Evolutionary conservation across 768 basidiomycete species (phyloP), one percentile per base, ranked within the genome.

Genomic region (Scleroderma bovista): DNA sequence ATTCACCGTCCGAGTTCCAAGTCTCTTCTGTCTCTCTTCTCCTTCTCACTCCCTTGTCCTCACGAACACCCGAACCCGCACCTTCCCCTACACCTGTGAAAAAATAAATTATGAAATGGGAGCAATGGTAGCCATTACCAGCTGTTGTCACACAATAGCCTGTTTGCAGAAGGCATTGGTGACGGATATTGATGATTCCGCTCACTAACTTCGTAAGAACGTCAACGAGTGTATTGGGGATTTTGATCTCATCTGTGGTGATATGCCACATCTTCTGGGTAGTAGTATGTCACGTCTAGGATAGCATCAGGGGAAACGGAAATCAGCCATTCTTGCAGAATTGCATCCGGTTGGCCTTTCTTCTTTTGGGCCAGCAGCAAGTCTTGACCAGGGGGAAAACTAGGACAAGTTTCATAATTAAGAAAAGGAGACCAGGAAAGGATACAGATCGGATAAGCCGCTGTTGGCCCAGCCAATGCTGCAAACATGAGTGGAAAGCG

Each of bases 81-180:
- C n/a, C n/a, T n/a, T n/a, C n/a, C n/a, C n/a, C n/a, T n/a, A n/a
- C n/a, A n/a, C n/a, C n/a, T n/a, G n/a, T n/a, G n/a, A n/a, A n/a
- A n/a, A n/a, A n/a, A n/a, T n/a, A n/a, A n/a, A n/a, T n/a, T n/a
- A n/a, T 9, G 3, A 33, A 22, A 39, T 13, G 29, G 23, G n/a
- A 12, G n/a, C 47, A 33, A 12, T n/a, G 62, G 77, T 9, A 29
- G 26, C 9, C 26, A 29, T 59, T 47, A 87, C 86, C 15, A 90
- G 61, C 57, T 90, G 88, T 41, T 93, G 88, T 3, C 88, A 88
- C 39, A 93, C 65, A 39, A 87, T 76, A 0, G 90, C 90, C 38
- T 88, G 72, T 65, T 90, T 90, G 56, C 76, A 81, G 66, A 84
- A 91, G 0, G 88, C 86, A 0, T 71, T 80, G 0, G 83, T 84